Conservation (phyloP, 257 asterid genomes). For the Coffea eugenioides region DNA sequence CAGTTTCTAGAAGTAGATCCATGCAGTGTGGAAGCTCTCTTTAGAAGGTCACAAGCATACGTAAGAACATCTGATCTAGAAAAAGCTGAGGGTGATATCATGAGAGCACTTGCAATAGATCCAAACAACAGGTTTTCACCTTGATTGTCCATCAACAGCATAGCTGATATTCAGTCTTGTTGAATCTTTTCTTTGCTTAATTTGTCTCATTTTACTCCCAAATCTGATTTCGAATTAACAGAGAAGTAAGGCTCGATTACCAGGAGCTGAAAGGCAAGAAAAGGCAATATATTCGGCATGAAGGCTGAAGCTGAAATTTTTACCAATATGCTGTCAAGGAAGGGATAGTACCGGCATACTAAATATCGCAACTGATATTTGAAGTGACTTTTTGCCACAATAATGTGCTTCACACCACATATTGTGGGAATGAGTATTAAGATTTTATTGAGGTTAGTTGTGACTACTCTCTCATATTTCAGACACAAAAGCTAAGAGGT, state of each 20-base stretch:
- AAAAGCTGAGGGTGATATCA: constrained; percentile 51
- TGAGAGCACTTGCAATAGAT: constrained; percentile 39
- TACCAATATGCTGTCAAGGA: constrained; percentile 48
- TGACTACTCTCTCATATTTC: too few relatives aligned
- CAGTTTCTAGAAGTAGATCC: constrained; percentile 54
- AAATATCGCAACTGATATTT: background rate
- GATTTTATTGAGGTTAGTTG: too few relatives aligned
- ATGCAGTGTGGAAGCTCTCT: constrained; percentile 49
- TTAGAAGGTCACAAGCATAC: constrained; percentile 57
- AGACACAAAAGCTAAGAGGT: too few relatives aligned
- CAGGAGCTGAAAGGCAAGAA: constrained; percentile 47
- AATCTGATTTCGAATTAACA: constrained; percentile 19
- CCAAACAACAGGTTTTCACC: constrained; percentile 48
- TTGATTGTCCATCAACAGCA: background rate
- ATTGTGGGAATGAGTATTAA: too few relatives aligned
- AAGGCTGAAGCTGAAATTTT: constrained; percentile 33
- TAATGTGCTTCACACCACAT: too few relatives aligned
- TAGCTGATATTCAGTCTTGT: background rate
- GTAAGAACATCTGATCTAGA: constrained; percentile 43
- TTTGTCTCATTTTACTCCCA: constrained; percentile 2
- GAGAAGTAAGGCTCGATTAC: constrained; percentile 46
- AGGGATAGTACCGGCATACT: constrained; percentile 17
- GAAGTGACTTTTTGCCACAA: background rate
- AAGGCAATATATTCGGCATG: constrained; percentile 40
- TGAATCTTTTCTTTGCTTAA: background rate